phyloP scores from a whole-genome alignment of 495 filamentous ascomycete species.

The Aspergillus carlsbadensis region DNA sequence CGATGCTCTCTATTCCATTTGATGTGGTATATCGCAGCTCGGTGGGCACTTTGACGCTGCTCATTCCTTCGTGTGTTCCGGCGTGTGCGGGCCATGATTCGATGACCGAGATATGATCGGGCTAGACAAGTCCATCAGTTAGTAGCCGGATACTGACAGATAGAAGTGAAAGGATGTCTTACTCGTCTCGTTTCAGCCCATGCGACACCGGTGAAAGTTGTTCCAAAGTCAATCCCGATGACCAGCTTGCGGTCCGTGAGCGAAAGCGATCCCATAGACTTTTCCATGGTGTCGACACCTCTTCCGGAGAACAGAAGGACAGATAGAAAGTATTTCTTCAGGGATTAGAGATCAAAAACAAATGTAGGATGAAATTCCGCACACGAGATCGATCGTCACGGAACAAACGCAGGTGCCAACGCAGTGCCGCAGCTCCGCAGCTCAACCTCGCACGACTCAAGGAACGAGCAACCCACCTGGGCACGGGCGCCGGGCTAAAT shows the following conservation, averaged over 20 bases:
- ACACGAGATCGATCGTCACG: too few species aligned
- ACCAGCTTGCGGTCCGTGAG: conserved; percentile 21
- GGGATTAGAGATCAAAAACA: too few species aligned
- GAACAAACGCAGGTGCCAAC: too few species aligned
- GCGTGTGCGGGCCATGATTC: conserved; percentile 18
- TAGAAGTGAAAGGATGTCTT: neutral
- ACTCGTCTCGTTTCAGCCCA: conserved; percentile 38
- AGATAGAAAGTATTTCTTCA: neutral
- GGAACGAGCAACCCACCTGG: too few species aligned
- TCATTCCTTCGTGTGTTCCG: conserved; percentile 20
- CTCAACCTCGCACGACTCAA: too few species aligned
- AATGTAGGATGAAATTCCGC: too few species aligned
- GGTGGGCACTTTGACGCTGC: conserved; percentile 36
- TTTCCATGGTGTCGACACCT: neutral
- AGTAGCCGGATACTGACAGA: conserved; percentile 25
- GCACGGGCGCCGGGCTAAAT: too few species aligned
- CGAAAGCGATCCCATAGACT: neutral
- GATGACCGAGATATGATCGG: conserved; percentile 14
- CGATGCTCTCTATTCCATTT: conserved; percentile 8
- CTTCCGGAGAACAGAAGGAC: neutral
- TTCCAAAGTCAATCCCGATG: conserved; percentile 46
- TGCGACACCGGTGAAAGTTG: conserved; percentile 49
- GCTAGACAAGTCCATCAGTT: conserved; percentile 26
- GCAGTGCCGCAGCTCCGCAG: too few species aligned
- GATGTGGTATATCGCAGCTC: conserved; percentile 29